phyloP scores from a whole-genome alignment of 2,329 filamentous ascomycete species.

The Neofusicoccum sp. region DNA sequence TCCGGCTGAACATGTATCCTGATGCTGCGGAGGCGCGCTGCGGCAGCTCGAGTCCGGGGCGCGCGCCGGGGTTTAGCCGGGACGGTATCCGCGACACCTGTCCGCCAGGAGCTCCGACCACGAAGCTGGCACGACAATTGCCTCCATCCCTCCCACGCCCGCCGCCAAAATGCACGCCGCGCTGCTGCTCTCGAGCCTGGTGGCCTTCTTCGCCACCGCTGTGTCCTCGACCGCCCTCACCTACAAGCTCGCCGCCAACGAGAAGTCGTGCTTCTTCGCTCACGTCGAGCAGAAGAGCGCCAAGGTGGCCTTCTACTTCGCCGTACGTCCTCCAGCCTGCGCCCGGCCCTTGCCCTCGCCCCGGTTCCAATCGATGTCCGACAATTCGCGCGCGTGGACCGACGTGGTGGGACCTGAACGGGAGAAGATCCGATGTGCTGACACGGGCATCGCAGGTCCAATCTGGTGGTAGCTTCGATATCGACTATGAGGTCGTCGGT shows the following conservation, averaged over 20 bases:
- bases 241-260: conserved; percentile 85
- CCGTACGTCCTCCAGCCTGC: conserved; percentile 60
- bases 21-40: too few species aligned
- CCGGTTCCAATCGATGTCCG: not conserved
- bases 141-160: not conserved
- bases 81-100: conserved; percentile 13
- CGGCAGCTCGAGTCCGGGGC: too few species aligned
- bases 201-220: conserved; percentile 68
- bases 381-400: too few species aligned
- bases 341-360: not conserved
- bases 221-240: conserved; percentile 88
- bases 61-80: not conserved
- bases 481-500: conserved; percentile 86
- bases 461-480: conserved; percentile 96
- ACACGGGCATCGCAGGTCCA: conserved; percentile 65
- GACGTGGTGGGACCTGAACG: not conserved
- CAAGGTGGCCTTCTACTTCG: conserved; percentile 98
- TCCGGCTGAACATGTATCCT: too few species aligned
- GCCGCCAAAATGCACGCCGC: conserved; percentile 35
- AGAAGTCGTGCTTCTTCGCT: conserved; percentile 94
- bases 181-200: conserved; percentile 46
- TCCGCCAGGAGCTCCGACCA: conserved; percentile 15
- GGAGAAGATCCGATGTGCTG: not conserved
- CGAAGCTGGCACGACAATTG: conserved; percentile 9
- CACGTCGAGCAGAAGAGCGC: conserved; percentile 72